Conservation (phyloP, 768 basidiomycete species). For the Hirschioporus abietinus region DNA sequence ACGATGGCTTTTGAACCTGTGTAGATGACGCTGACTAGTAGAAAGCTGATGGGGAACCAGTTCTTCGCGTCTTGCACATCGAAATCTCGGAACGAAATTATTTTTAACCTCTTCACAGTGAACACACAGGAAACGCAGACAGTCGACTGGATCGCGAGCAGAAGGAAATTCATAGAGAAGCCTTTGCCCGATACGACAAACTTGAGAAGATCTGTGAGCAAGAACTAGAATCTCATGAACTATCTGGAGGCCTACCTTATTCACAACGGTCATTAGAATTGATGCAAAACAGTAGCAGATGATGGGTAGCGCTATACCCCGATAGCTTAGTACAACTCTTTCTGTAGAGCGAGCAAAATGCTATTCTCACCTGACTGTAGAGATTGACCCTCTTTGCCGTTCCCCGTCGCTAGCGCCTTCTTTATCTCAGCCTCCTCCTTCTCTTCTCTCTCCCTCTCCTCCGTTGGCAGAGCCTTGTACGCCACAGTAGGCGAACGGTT, state of each 20-base stretch:
- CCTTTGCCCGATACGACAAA: constrained; percentile 90
- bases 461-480: constrained; percentile 19
- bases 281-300: constrained; percentile 87
- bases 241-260: constrained; percentile 59
- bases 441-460: constrained; percentile 19
- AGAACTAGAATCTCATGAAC: not conserved
- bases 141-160: constrained; percentile 84
- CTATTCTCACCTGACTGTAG: not conserved
- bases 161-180: constrained; percentile 96
- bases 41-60: constrained; percentile 93
- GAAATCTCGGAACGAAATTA: constrained; percentile 84
- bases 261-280: constrained; percentile 95
- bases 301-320: constrained; percentile 64
- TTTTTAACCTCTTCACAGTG: constrained; percentile 62
- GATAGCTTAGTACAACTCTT: not conserved
- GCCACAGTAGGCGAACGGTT: not conserved
- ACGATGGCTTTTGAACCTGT: constrained; percentile 97
- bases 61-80: constrained; percentile 77
- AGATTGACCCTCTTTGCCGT: constrained; percentile 17
- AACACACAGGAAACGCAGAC: constrained; percentile 82
- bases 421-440: constrained; percentile 49
- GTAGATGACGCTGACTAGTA: constrained; percentile 93
- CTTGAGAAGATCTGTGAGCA: constrained; percentile 31
- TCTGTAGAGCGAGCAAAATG: not conserved
- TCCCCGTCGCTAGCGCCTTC: constrained; percentile 43